phyloP scores from a whole-genome alignment of 1,139 yeast genomes.

The Hyphopichia buzzinii region DNA sequence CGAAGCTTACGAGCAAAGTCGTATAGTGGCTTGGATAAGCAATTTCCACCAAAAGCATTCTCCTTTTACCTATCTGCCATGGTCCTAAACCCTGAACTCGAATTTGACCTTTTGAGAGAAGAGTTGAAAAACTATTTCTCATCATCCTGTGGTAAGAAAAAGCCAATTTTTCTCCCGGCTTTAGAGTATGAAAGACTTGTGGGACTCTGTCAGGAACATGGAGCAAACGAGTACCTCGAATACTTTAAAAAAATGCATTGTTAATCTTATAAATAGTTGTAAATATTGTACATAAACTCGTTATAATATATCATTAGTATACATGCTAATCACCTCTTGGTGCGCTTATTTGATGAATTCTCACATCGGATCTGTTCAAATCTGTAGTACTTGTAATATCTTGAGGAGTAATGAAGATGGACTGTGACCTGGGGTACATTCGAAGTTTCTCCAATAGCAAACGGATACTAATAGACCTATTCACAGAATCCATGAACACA shows the following conservation, averaged over 20 bases:
- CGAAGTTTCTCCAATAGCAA: constrained; percentile 69
- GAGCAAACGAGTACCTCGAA: background rate
- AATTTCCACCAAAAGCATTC: background rate
- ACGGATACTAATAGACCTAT: constrained; percentile 75
- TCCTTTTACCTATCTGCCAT: background rate
- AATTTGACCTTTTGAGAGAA: background rate
- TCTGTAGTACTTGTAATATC: constrained; percentile 80
- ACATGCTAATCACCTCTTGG: constrained; percentile 35
- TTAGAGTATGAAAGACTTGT: constrained; percentile 1
- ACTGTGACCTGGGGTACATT: constrained; percentile 67
- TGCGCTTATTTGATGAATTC: constrained; percentile 67
- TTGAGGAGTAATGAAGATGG: constrained; percentile 92
- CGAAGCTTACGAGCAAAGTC: background rate
- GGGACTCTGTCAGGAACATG: background rate
- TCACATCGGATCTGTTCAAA: constrained; percentile 58
- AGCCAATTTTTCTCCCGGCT: background rate
- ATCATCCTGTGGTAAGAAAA: background rate
- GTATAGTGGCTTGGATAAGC: background rate
- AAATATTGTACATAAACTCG: background rate
- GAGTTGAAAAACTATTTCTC: background rate
- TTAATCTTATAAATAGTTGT: background rate
- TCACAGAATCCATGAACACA: constrained; percentile 95
- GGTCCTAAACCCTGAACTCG: background rate
- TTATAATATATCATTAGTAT: background rate
- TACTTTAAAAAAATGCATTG: background rate